These are phyloP conservation scores for Diaporthe humulicola DNA, from an alignment of 2,329 filamentous ascomycete species.

Conservation along the genomic window DNA sequence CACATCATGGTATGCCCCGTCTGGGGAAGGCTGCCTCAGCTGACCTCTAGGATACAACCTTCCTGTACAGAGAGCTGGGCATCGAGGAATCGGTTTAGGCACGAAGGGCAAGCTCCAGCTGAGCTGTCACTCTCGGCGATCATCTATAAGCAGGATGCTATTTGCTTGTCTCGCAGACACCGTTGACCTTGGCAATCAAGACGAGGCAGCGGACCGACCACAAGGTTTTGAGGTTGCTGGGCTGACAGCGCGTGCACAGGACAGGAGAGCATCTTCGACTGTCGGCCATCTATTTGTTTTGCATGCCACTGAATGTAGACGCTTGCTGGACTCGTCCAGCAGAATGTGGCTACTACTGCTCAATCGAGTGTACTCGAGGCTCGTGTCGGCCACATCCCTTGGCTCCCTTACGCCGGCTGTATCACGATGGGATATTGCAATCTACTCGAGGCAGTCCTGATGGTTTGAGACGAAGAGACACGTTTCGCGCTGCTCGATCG, in stretches of 20 bases:
- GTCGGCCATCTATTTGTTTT: background rate
- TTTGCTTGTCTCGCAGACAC: background rate
- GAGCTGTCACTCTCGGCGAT: background rate
- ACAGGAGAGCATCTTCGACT: no score
- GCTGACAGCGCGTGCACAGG: background rate
- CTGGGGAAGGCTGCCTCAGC: background rate
- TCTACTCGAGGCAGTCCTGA: background rate
- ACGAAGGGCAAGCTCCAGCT: background rate
- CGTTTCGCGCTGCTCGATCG: background rate
- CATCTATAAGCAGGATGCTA: background rate
- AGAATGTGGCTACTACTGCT: background rate
- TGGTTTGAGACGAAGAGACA: background rate
- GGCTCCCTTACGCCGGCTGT: no score
- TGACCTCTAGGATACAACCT: background rate
- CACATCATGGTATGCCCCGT: background rate
- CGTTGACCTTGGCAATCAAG: slow-evolving; percentile 9
- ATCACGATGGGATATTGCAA: background rate
- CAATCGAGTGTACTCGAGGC: no score
- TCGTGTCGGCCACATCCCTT: no score
- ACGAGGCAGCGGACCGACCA: slow-evolving; percentile 23
- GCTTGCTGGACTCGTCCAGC: background rate
- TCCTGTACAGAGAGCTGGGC: background rate
- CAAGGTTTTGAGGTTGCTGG: background rate
- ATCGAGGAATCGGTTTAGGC: background rate
- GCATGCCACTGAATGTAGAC: background rate